Percentiles rank a stretch among this genome's conserved stretches.
These are phyloP conservation scores for Echinochloa phyllopogon DNA, from an alignment of 176 grass and related monocot genomes.

Conservation along the genomic window DNA sequence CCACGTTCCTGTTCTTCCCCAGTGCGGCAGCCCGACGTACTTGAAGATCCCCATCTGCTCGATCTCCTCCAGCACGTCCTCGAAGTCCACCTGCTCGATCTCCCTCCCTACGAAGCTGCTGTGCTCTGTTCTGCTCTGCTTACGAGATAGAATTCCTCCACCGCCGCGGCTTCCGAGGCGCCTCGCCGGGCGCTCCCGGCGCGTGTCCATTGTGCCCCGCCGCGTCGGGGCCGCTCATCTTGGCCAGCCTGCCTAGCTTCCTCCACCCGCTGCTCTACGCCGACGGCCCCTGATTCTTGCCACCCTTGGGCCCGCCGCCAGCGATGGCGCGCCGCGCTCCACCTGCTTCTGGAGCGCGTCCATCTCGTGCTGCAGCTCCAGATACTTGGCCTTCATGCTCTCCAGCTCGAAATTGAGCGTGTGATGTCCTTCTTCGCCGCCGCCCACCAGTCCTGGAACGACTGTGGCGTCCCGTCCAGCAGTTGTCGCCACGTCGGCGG, in stretches of 20 bases:
- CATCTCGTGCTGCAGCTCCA: slow-evolving; percentile 96
- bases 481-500: slow-evolving; percentile 67
- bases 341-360: slow-evolving; percentile 81
- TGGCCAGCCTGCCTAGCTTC: slow-evolving; percentile 83
- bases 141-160: slow-evolving; percentile 99
- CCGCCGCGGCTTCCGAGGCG: slow-evolving; percentile 72
- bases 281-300: slow-evolving; percentile 54
- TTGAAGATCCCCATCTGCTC: slow-evolving; percentile 84
- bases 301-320: slow-evolving; percentile 11
- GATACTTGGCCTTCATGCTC: slow-evolving; percentile 96
- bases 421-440: slow-evolving; percentile 99
- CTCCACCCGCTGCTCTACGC: slow-evolving; percentile 88
- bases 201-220: slow-evolving; percentile 52
- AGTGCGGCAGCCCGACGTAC: slow-evolving; percentile 70
- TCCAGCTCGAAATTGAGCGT: slow-evolving; percentile 99
- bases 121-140: neutral
- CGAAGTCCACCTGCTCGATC: too few species aligned
- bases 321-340: slow-evolving; percentile 48
- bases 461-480: slow-evolving; percentile 91
- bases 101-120: neutral
- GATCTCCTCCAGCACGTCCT: slow-evolving; percentile 78
- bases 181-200: slow-evolving; percentile 28
- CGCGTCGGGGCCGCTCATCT: slow-evolving; percentile 66
- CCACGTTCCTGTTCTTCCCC: slow-evolving; percentile 85
- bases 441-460: slow-evolving; percentile 96